These are phyloP conservation scores for Phytopythium ostracodes DNA, from an alignment of 352 stramenopile species.

Conservation along the genomic window DNA sequence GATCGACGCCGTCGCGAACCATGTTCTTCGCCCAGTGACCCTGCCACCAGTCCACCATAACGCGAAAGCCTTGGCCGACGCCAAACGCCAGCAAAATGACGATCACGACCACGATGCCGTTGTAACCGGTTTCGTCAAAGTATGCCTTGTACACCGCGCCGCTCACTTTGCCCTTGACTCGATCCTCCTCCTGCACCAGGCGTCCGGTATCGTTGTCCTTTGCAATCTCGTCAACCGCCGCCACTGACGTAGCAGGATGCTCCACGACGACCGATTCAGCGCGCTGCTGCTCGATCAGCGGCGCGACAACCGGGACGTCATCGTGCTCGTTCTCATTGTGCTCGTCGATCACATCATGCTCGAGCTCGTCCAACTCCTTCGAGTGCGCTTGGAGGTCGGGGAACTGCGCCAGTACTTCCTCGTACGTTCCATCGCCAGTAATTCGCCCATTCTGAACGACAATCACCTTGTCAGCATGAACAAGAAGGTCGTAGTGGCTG, in stretches of 20 bases:
- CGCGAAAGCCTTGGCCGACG: constrained; percentile 13
- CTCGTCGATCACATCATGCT: neutral
- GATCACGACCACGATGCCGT: constrained; percentile 11
- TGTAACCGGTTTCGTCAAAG: constrained; percentile 23
- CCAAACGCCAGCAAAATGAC: constrained; percentile 4
- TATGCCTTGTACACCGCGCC: constrained; percentile 17
- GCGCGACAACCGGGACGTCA: neutral
- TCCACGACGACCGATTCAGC: neutral
- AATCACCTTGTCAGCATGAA: constrained; percentile 39
- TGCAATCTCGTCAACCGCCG: neutral
- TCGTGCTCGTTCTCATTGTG: neutral
- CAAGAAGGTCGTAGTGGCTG: constrained; percentile 84
- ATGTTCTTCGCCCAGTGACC: constrained; percentile 24
- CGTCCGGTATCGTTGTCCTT: neutral
- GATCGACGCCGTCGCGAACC: constrained; percentile 10
- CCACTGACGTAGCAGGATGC: neutral
- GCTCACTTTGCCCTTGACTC: constrained; percentile 12
- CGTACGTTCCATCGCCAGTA: constrained; percentile 65
- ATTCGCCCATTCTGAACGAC: constrained; percentile 67
- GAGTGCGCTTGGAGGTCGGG: constrained; percentile 12
- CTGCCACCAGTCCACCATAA: constrained; percentile 25
- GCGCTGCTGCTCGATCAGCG: neutral
- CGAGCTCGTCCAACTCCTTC: neutral
- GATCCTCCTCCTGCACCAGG: constrained; percentile 29
- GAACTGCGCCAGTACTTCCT: constrained; percentile 43